Evolutionary conservation across 306 rosid species (phyloP), one percentile per base, ranked within the genome.

Genomic region (Herpetospermum pedunculosum): DNA sequence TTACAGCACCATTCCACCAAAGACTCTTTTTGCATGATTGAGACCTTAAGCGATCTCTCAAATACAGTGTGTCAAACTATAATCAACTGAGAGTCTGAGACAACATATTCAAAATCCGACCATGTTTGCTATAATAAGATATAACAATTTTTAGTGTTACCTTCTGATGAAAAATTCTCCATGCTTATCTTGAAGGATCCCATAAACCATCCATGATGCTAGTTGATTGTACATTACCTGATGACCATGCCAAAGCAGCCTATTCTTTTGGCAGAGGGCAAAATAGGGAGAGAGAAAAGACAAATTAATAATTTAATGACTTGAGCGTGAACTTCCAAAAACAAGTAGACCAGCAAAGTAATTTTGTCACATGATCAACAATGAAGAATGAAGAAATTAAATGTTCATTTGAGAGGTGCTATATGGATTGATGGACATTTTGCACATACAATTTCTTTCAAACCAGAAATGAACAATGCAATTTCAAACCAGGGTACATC

Each of bases 191-290:
- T 91, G 96, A 84, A 89, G 99, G 57, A 88, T 85, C 77, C 97
- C 99, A 76, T 91, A 94, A 71, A 94, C 90, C 92, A 91, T 87
- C 99, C 99, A 91, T 3, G 99, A 85, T 41, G 96, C 96, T 53
- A 94, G 95, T 84, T 94, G 99, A 77, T 94, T 89, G 80, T 94
- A 91, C 92, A 94, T 81, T 67, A 91, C 92, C 86, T 91, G 99
- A 86, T 94, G 92, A 50, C 92, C 97, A 46, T 91, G 99, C 99
- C 99, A 91, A 72, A 94, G 99, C 82, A 94, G 97, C 92, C 99
- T 94, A 82, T 49, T 84, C 79, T 89, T 88, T 81, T 88, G 85
- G 63, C 82, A 84, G 30, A 63, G 26, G 81, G 70, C 12, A 80
- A 76, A 16, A 72, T 58, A 43, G 37, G 74, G 34, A 29, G 6